Base-by-base conservation (phyloP, 2,329 filamentous ascomycete genomes). In the Penicillium occitanis region DNA sequence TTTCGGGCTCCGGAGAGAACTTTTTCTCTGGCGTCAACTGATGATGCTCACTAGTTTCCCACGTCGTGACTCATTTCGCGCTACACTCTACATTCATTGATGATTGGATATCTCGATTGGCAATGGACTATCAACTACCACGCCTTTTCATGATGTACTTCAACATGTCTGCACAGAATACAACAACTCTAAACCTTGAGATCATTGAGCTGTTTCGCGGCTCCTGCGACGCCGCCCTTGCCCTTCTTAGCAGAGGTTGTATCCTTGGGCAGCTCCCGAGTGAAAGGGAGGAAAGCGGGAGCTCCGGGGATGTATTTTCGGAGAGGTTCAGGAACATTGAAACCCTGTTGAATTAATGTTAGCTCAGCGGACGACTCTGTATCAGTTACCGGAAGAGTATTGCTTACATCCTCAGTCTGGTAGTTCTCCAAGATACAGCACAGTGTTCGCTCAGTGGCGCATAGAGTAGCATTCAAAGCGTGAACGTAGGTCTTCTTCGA, bases 351-450 rank as follows among this genome's bases (percentile, higher is more conserved):
- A 19, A 7, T 55, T 14, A 17, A 22, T 44, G 64, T 61, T 28
- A 61, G 58, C 40, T n/a, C 30, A 19, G 30, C 13, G 50, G 11
- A 53, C 13, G 25, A 25, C 25, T 25, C 2, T 25, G 25, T 10
- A n/a, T 66, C 25, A 48, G 11, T 33, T 10, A 11, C 22, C 33
- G 33, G 30, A 42, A 51, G 46, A 22, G 14, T 53, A 22, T 33
- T 33, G 78, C 86, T 79, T 80, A 89, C 90, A 71, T 94, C 91
- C 74, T 93, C 89, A 0, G 90, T 95, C 83, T 99, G 95, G 80
- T 94, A 98, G 81, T 98, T 99, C 82, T 99, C 95, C 46, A 99
- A 86, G 51, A 99, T 85, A 77, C 94, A 97, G 85, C 95, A 98
- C 60, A 98, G 85, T 0, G 94, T 92, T 76, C 94, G 87, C 76